Evolutionary conservation across 495 filamentous ascomycete species (phyloP), one percentile per base, ranked within the genome.

Genomic region (Hyphodiscus hymeniophilus): DNA sequence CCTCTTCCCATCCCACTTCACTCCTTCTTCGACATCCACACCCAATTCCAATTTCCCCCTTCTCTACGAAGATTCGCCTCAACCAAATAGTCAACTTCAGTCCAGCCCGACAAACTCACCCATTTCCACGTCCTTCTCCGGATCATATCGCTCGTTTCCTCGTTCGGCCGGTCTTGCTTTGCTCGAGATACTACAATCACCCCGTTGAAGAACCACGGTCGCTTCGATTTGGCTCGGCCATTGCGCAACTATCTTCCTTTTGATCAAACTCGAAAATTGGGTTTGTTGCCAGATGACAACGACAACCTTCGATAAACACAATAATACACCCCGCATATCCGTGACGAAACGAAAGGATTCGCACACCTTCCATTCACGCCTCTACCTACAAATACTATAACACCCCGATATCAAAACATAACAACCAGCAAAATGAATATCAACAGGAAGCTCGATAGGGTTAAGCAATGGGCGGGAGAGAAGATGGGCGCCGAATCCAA

Each of bases 401-500:
- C n/a, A n/a, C n/a, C 28, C 30, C 5, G 31, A 42, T 31, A 33
- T 40, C 22, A 6, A 22, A 47, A 8, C 1, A 35, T 33, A 28
- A 40, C 12, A 55, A 22, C 30, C 42, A 36, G 52, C 38, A 54
- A 43, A 22, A 94, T 95, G 89, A 87, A 90, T 67, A 82, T 95
- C 71, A 91, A 89, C 69, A 91, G 94, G 76, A 95, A 94, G 65
- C 78, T 97, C 61, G 92, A 88, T 66, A 84, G 94, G 51, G 82
- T 96, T 71, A 94, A 92, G 74, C 92, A 98, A 84, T 98, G 91
- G 91, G 89, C 89, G 10, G 87, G 88, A 46, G 92, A 98, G 71
- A 82, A 89, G 68, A 96, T 98, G 89, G 92, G 92, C 56, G 80
- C 81, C 40, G 92, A 97, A 66, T 77, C 79, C 60, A 95, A 91